phyloP scores from a whole-genome alignment of 2,329 filamentous ascomycete genomes.

The Incumbomyces delicatus region DNA sequence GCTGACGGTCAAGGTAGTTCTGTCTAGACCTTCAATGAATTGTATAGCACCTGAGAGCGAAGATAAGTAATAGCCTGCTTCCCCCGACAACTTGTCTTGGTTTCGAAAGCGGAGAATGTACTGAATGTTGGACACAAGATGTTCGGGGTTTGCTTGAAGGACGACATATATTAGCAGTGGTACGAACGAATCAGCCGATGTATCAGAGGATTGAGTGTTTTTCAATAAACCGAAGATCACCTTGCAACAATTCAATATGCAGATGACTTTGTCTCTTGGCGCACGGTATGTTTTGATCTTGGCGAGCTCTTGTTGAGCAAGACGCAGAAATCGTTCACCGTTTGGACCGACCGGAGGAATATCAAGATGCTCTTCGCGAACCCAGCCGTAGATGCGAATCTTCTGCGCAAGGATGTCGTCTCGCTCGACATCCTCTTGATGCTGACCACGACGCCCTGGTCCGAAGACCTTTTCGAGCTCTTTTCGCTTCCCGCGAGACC shows the following conservation, averaged over 20 bases:
- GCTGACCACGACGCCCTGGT: constrained; percentile 81
- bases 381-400: constrained; percentile 93
- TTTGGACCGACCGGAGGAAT: constrained; percentile 77
- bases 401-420: constrained; percentile 96
- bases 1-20: constrained; percentile 82
- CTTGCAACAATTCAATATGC: constrained; percentile 96
- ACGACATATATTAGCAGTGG: constrained; percentile 93
- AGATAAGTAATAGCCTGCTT: constrained; percentile 95
- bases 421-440: constrained; percentile 94
- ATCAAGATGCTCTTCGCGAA: constrained; percentile 85
- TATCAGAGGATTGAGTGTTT: constrained; percentile 76
- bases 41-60: constrained; percentile 80
- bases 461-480: constrained; percentile 60
- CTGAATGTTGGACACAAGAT: constrained; percentile 93
- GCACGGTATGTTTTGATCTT: constrained; percentile 97
- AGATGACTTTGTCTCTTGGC: constrained; percentile 97
- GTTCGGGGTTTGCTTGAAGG: constrained; percentile 84
- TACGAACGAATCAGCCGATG: constrained; percentile 93
- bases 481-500: constrained; percentile 58
- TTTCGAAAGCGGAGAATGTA: constrained; percentile 96
- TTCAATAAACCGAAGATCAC: constrained; percentile 94
- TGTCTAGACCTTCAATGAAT: constrained; percentile 93
- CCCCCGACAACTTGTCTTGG: constrained; percentile 93
- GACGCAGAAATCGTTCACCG: constrained; percentile 72
- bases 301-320: constrained; percentile 87